Base-by-base conservation (phyloP, 129 eudicot genomes). In the Chrysanthemum lavandulifolium region DNA sequence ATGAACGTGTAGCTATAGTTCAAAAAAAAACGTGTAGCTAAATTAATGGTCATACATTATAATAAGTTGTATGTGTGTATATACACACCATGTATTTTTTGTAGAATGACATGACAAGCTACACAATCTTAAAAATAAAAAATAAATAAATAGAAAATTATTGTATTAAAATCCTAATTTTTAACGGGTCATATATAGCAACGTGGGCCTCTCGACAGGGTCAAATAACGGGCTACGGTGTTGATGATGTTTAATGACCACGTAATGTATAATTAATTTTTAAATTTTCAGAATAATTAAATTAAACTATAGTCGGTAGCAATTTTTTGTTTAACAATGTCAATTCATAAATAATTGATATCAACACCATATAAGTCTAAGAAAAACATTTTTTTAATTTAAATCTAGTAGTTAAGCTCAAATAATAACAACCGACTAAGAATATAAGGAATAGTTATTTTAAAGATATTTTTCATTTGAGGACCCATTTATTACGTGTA, bases 121-220 rank as follows among this genome's bases (percentile, higher is more conserved):
- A 13, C 16, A n/a, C 7, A 54, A 13, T 52, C n/a, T n/a, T n/a
- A n/a, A n/a, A n/a, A n/a, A n/a, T n/a, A n/a, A n/a, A n/a, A n/a
- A n/a, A n/a, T n/a, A n/a, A n/a, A n/a, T n/a, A n/a, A n/a, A n/a
- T n/a, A n/a, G n/a, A n/a, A n/a, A n/a, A n/a, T n/a, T n/a, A n/a
- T n/a, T n/a, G n/a, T n/a, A n/a, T n/a, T n/a, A n/a, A n/a, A n/a
- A n/a, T n/a, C n/a, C n/a, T n/a, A n/a, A n/a, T n/a, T n/a, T n/a
- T n/a, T n/a, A 55, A 54, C 7, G 47, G 10, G 67, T 58, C 40
- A 16, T 49, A 27, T 61, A 43, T 27, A 64, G 56, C 66, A 77
- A 61, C 15, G 76, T 78, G 67, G 81, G 66, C 67, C 73, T 55
- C 33, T 75, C 2, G 72, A 71, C 69, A 6, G 16, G 21, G 71